A percentile compares a stretch with the other conserved stretches of the same genome.
Evolutionary conservation across 169 alveolate species (phyloP).

Genomic region (Plasmodium vivax): DNA sequence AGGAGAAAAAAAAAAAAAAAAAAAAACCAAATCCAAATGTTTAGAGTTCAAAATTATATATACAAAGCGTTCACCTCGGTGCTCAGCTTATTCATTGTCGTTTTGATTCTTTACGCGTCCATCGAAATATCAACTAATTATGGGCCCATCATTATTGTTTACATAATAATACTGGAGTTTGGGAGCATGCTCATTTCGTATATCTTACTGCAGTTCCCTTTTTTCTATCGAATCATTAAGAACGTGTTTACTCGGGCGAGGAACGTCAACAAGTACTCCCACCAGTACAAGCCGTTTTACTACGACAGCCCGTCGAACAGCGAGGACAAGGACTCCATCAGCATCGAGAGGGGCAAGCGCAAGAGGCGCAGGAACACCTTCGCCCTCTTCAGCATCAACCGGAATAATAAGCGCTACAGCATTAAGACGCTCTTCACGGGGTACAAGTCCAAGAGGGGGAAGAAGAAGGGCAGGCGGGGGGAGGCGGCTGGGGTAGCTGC

Average conservation of each 20-base stretch:
- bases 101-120: constrained; percentile 62
- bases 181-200: constrained; percentile 70
- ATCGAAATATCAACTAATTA: constrained; percentile 37
- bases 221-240: constrained; percentile 51
- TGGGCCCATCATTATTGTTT: constrained; percentile 40
- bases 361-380: constrained; percentile 14
- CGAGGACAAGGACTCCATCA: constrained; percentile 32
- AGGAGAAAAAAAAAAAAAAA: constrained; percentile 5
- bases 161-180: constrained; percentile 28
- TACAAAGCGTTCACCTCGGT: constrained; percentile 30
- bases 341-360: constrained; percentile 1
- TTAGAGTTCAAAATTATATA: constrained; percentile 43
- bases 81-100: constrained; percentile 30
- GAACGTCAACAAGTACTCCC: constrained; percentile 52
- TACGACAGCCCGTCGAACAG: constrained; percentile 30
- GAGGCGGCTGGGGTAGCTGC: too few relatives aligned
- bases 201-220: constrained; percentile 52
- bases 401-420: constrained; percentile 11
- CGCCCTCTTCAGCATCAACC: constrained; percentile 1
- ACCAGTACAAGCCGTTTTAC: constrained; percentile 57
- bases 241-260: constrained; percentile 49
- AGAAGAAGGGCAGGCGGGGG: not conserved
- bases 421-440: not conserved
- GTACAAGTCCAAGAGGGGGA: not conserved
- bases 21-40: constrained; percentile 3